These are phyloP conservation scores for Colletotrichum neosansevieriae DNA, from an alignment of 2,329 filamentous ascomycete genomes.

Conservation along the genomic window DNA sequence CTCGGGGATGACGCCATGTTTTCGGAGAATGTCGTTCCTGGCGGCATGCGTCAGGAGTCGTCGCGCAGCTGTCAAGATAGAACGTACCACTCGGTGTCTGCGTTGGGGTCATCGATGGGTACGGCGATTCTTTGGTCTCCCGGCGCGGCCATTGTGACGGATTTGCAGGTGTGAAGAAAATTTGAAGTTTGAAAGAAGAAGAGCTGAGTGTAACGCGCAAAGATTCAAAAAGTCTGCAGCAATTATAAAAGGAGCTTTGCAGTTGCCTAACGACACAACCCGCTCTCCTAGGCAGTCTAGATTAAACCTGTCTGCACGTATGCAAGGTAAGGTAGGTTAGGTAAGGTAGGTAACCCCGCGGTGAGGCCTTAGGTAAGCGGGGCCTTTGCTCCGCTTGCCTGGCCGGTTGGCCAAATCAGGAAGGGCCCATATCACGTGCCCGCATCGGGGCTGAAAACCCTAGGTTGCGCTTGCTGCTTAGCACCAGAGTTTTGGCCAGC, in stretches of 20 bases:
- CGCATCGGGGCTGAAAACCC: slow-evolving; percentile 50
- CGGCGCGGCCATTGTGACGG: slow-evolving; percentile 68
- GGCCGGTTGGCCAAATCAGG: no score
- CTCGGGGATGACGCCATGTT: slow-evolving; percentile 97
- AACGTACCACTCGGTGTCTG: slow-evolving; percentile 93
- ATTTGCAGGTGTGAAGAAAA: not conserved
- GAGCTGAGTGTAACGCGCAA: no score
- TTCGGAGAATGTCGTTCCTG: slow-evolving; percentile 98
- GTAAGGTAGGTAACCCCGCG: no score
- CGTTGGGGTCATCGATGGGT: slow-evolving; percentile 93
- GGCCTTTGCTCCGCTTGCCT: no score
- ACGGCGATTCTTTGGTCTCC: slow-evolving; percentile 77
- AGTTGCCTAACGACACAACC: no score
- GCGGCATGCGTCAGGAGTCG: slow-evolving; percentile 34
- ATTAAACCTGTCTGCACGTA: no score
- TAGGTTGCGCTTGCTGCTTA: slow-evolving; percentile 51
- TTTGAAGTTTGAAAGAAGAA: no score
- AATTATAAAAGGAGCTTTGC: no score
- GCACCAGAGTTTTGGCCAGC: slow-evolving; percentile 43
- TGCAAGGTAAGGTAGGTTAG: no score
- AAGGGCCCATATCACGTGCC: slow-evolving; percentile 50
- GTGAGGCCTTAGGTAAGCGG: no score
- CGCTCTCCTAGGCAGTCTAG: no score
- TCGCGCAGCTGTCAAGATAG: slow-evolving; percentile 43
- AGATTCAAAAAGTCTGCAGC: no score